phyloP scores from a whole-genome alignment of 2,329 filamentous ascomycete genomes.

The Alternaria novae-zelandiae region DNA sequence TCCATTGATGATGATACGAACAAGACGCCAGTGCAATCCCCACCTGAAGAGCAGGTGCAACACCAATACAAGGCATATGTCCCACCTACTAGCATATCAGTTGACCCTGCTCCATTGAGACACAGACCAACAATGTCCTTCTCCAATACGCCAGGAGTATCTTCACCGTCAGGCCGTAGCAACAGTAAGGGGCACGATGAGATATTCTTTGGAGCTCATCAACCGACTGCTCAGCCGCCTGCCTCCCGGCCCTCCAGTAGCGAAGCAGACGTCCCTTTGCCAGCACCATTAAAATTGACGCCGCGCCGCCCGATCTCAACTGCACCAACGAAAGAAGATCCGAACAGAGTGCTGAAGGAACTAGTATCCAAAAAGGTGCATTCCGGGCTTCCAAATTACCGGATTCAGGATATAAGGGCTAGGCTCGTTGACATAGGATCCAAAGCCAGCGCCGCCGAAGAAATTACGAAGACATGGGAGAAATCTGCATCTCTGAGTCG shows the following conservation, averaged over 20 bases:
- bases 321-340: slow-evolving; percentile 18
- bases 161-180: slow-evolving; percentile 10
- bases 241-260: slow-evolving; percentile 26
- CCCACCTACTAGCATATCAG: slow-evolving; percentile 23
- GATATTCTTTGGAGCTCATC: slow-evolving; percentile 42
- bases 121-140: slow-evolving; percentile 36
- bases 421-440: slow-evolving; percentile 21
- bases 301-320: slow-evolving; percentile 23
- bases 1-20: slow-evolving; percentile 40
- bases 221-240: slow-evolving; percentile 15
- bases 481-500: slow-evolving; percentile 52
- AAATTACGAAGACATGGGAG: slow-evolving; percentile 53
- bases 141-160: slow-evolving; percentile 12
- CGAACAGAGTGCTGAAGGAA: slow-evolving; percentile 23
- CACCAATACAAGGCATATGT: slow-evolving; percentile 45
- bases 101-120: slow-evolving; percentile 13
- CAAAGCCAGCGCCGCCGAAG: slow-evolving; percentile 26
- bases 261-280: slow-evolving; percentile 30
- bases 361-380: slow-evolving; percentile 29
- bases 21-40: slow-evolving; percentile 42
- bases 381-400: slow-evolving; percentile 15
- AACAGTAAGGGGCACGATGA: slow-evolving; percentile 38
- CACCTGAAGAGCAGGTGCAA: slow-evolving; percentile 31
- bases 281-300: slow-evolving; percentile 33
- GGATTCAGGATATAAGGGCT: slow-evolving; percentile 30